phyloP scores from a whole-genome alignment of 768 basidiomycete genomes.

The Boletus pseudopeckii region DNA sequence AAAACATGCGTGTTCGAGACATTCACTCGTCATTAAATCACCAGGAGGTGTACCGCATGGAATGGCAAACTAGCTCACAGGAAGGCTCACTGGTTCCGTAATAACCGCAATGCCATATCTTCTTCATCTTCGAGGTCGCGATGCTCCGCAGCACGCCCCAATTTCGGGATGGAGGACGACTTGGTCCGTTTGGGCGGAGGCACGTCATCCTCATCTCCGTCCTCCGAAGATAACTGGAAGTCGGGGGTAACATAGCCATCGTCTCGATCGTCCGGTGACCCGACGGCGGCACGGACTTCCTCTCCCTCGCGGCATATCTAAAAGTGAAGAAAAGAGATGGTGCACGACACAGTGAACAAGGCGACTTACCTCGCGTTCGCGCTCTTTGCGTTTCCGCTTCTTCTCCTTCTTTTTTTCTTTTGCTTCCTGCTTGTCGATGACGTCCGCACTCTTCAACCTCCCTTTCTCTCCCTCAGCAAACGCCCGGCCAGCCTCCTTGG shows the following conservation, averaged over 20 bases:
- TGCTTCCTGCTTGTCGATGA: conserved; percentile 76
- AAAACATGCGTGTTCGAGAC: background rate
- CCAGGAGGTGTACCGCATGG: background rate
- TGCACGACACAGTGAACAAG: background rate
- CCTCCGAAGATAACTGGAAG: conserved; percentile 49
- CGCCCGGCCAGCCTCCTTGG: conserved; percentile 58
- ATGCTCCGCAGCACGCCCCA: conserved; percentile 19
- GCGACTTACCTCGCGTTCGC: conserved; percentile 43
- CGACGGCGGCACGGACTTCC: conserved; percentile 25
- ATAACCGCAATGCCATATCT: conserved; percentile 59
- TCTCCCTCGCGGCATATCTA: conserved; percentile 30
- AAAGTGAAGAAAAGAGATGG: background rate
- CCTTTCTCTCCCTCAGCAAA: conserved; percentile 74
- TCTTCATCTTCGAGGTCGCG: conserved; percentile 53
- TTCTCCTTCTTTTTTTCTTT: conserved; percentile 88
- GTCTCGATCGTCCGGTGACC: conserved; percentile 46
- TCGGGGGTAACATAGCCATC: conserved; percentile 73
- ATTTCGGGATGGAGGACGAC: conserved; percentile 24
- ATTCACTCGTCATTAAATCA: background rate
- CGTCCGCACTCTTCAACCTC: conserved; percentile 68
- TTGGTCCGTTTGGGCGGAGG: conserved; percentile 35
- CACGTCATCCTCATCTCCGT: conserved; percentile 35
- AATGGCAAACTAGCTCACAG: background rate
- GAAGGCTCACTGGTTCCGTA: conserved; percentile 35
- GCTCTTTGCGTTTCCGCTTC: conserved; percentile 87